Conservation (phyloP, 2,329 filamentous ascomycete species). For the Zymoseptoria brevis region DNA sequence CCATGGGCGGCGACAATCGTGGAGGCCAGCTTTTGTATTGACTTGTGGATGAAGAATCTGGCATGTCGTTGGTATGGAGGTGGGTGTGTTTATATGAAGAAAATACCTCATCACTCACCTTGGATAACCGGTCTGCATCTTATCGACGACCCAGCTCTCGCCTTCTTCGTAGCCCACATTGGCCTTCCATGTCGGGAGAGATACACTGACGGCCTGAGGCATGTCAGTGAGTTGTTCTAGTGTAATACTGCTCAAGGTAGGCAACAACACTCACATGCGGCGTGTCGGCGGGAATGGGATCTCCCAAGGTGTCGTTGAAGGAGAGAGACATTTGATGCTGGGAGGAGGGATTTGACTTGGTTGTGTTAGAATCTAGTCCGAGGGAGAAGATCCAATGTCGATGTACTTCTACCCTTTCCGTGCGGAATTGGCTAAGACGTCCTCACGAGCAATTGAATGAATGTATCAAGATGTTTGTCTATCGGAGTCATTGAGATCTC, state of each 20-base stretch:
- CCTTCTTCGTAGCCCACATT: constrained; percentile 95
- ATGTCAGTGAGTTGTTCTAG: too few species aligned
- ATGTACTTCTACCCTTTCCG: too few species aligned
- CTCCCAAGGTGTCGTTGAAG: constrained; percentile 43
- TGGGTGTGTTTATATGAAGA: background rate
- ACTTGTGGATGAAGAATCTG: constrained; percentile 86
- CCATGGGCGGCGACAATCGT: constrained; percentile 61
- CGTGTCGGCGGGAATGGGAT: constrained; percentile 69
- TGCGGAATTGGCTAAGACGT: too few species aligned
- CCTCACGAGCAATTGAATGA: background rate
- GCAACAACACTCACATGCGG: constrained; percentile 62
- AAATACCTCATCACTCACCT: constrained; percentile 46
- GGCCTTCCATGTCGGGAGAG: constrained; percentile 82
- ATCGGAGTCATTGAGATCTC: background rate
- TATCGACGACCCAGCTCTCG: constrained; percentile 72
- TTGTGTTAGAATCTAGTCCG: too few species aligned
- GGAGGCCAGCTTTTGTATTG: constrained; percentile 64
- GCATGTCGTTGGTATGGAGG: background rate
- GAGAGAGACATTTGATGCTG: constrained; percentile 10
- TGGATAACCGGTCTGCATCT: constrained; percentile 87
- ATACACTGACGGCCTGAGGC: constrained; percentile 82
- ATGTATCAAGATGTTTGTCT: background rate
- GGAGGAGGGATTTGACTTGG: too few species aligned
- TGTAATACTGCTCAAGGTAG: too few species aligned
- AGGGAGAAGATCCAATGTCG: too few species aligned